Evolutionary conservation across 2,329 filamentous ascomycete genomes (phyloP), one percentile per base, ranked within the genome.

Genomic region (Fusarium mexicanum): DNA sequence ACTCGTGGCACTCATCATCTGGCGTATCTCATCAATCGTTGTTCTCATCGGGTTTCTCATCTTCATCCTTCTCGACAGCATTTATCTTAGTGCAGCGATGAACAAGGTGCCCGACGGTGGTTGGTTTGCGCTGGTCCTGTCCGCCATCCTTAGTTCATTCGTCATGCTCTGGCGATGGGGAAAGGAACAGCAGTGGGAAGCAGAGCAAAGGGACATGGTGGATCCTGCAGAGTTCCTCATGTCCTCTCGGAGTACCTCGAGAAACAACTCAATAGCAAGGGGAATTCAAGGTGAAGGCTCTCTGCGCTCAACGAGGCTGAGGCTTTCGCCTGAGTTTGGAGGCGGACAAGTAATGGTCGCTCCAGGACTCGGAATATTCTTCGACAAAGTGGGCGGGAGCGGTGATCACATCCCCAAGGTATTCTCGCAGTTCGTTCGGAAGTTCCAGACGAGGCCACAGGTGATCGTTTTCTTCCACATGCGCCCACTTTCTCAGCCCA

Each of bases 151-250:
- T 5, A 88, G 91, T 0, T 84, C 82, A 48, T 81, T 94, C 48
- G 93, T 95, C 78, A 85, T 94, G 5, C 86, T 95, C 17, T 95
- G 93, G 93, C 89, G 93, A 38, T 95, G 91, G 76, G 93, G 93
- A 22, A 95, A 95, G 80, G 92, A 94, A 78, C 87, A 90, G 69
- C 93, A 95, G 79, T 95, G 93, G 93, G 83, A 83, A 12, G 90
- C 92, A 5, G 93, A 95, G 82, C 86, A 87, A 2, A 85, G 87
- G 64, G 91, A 94, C 74, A 86, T 87, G 8, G 85, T 91, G 63
- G 84, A 86, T 48, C 77, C 77, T 85, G 86, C 59, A 76, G 74
- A 85, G 20, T 81, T 87, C 8, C 73, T 24, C 54, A 54, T 77
- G 53, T 70, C 73, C 18, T 79, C 77, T 26, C 73, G 75, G 41